Percentiles rank a stretch among this genome's conserved stretches.
Evolutionary conservation across 2,329 filamentous ascomycete genomes (phyloP).

Genomic region (Aureobasidium subglaciale): DNA sequence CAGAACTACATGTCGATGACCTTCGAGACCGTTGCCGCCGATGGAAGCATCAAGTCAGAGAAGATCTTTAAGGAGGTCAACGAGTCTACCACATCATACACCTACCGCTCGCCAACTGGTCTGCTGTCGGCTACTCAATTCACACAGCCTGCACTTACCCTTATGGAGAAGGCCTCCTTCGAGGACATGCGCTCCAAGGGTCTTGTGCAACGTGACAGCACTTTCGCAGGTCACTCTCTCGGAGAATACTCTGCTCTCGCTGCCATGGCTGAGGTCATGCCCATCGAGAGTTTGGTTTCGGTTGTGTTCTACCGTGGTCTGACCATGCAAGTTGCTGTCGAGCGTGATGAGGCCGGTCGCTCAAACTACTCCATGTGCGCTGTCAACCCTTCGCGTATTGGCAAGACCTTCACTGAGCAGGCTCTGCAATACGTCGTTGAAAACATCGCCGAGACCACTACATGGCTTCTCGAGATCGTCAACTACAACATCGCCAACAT

Average conservation of each 20-base stretch:
- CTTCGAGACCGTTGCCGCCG: conserved; percentile 91
- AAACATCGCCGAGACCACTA: conserved; percentile 88
- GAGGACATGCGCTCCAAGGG: conserved; percentile 99
- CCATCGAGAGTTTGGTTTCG: conserved; percentile 96
- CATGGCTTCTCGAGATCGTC: conserved; percentile 97
- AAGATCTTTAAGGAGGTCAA: conserved; percentile 98
- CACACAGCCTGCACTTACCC: conserved; percentile 90
- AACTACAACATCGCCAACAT: conserved; percentile 77
- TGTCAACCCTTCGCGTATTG: conserved; percentile 96
- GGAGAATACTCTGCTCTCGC: conserved; percentile 97
- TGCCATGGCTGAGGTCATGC: conserved; percentile 95
- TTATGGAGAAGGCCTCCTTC: conserved; percentile 99
- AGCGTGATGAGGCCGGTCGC: conserved; percentile 84
- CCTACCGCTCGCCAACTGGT: conserved; percentile 89
- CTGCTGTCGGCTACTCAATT: conserved; percentile 96
- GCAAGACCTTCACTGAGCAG: conserved; percentile 97
- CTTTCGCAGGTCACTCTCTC: conserved; percentile 93
- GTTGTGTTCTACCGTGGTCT: conserved; percentile 98
- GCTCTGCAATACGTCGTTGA: conserved; percentile 94
- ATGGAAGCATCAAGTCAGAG: conserved; percentile 93
- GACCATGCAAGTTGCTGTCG: conserved; percentile 98
- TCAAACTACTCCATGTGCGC: conserved; percentile 99
- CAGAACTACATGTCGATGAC: conserved; percentile 99
- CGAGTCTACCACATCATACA: conserved; percentile 90
- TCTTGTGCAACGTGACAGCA: conserved; percentile 90